phyloP scores from a whole-genome alignment of 1,284 basidiomycete species.

The Butyriboletus appendiculatus region DNA sequence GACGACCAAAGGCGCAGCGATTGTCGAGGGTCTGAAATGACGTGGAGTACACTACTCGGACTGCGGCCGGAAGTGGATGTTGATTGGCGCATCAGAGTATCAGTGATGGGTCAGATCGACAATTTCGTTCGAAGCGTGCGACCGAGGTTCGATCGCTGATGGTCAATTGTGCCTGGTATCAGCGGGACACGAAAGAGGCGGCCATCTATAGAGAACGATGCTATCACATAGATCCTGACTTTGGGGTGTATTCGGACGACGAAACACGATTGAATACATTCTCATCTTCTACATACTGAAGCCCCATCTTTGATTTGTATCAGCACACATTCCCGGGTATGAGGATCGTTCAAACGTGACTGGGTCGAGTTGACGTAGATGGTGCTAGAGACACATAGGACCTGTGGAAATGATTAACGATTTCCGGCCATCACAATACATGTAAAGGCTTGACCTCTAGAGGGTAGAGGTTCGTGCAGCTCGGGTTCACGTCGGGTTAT shows the following conservation, averaged over 20 bases:
- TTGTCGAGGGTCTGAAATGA: neutral
- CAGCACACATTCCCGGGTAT: neutral
- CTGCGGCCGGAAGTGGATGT: neutral
- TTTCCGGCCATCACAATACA: neutral
- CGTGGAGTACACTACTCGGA: neutral
- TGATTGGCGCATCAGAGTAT: neutral
- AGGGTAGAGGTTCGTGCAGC: conserved; percentile 50
- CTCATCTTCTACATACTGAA: neutral
- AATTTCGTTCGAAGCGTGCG: neutral
- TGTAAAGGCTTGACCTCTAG: conserved; percentile 34
- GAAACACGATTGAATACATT: neutral
- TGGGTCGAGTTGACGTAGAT: conserved; percentile 22
- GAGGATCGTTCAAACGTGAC: conserved; percentile 6
- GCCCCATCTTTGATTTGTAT: neutral
- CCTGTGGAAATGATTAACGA: conserved; percentile 15
- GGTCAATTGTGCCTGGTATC: too few species aligned
- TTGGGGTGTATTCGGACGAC: neutral
- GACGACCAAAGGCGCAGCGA: conserved; percentile 19
- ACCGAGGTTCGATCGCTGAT: neutral
- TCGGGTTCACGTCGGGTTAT: conserved; percentile 54
- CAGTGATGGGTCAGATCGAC: too few species aligned
- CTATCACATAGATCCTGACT: neutral
- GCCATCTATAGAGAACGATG: neutral
- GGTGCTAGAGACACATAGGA: conserved; percentile 28
- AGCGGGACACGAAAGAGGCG: too few species aligned